Base-by-base conservation (phyloP, 2,329 filamentous ascomycete species). In the Scleromitrula shiraiana region DNA sequence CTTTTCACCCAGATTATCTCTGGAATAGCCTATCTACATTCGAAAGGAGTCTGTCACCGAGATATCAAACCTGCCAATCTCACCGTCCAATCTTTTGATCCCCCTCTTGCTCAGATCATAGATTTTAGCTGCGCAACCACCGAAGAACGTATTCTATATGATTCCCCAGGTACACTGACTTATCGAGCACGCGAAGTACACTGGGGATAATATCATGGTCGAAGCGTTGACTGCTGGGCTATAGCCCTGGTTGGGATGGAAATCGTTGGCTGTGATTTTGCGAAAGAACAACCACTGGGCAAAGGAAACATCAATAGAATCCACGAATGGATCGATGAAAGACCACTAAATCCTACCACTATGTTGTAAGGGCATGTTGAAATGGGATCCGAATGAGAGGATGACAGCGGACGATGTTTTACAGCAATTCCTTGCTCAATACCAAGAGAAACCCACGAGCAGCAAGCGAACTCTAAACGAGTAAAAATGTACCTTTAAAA, bases 61-160 rank as follows among this genome's bases (percentile, higher is more conserved):
- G 55, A 57, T 33, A 55, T 57, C 23, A 56, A 57, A 27, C 55
- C 55, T 14, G 52, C 29, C 2, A 37, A 37, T 22, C 35, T 37
- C 35, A 17, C 9, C 12, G 35, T 37, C 9, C 54, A 57, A 42
- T 56, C 55, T 8, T 56, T 53, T 35, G 54, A 55, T n/a, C 55
- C 55, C 4, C 54, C 55, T 10, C 36, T 48, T 23, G 52, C 52
- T 5, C 52, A 55, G 42, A 55, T 57, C 23, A 54, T 56, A 17
- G 55, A 56, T 44, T 57, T 57, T 30, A 53, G 55, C 30, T 53
- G 50, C 39, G 55, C 55, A n/a, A 56, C 52, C 2, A 32, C 39
- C 24, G 38, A 47, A 14, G 24, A 37, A 10, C 46, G n/a, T 1
- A 53, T 47, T 26, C 27, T 55, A n/a, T 56, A 57, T 20, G 53